Percentiles rank a stretch among this genome's conserved stretches.
These are phyloP conservation scores for Erythrophleum ivorense DNA, from an alignment of 331 rosid genomes.

Conservation along the genomic window DNA sequence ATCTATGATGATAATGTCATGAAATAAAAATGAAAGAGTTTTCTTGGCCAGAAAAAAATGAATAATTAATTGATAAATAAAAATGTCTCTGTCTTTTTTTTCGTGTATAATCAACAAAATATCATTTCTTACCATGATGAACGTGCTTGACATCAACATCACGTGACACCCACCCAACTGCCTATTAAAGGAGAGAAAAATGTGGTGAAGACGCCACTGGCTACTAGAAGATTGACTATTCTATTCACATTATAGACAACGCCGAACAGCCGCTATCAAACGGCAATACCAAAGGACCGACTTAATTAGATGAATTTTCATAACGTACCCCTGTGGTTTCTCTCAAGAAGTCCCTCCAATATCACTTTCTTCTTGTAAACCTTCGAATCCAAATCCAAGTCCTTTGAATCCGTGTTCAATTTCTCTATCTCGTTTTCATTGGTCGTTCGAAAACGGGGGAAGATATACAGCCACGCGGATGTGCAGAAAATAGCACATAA, in stretches of 20 bases:
- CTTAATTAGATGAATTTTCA: neutral
- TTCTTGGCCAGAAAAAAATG: no score
- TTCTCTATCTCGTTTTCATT: neutral
- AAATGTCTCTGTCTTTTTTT: neutral
- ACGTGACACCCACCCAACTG: neutral
- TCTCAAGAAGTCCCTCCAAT: slow-evolving; percentile 54
- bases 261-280: neutral
- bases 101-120: neutral
- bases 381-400: slow-evolving; percentile 40
- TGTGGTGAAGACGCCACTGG: neutral
- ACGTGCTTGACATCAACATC: neutral
- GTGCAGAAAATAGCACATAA: slow-evolving; percentile 63
- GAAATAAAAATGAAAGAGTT: neutral
- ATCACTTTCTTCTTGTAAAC: slow-evolving; percentile 55
- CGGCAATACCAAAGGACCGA: neutral
- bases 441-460: slow-evolving; percentile 33
- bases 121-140: neutral
- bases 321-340: slow-evolving; percentile 38
- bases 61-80: neutral
- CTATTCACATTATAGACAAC: neutral
- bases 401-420: neutral
- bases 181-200: neutral
- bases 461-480: slow-evolving; percentile 54
- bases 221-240: neutral
- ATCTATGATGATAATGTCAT: neutral